Evolutionary conservation across 176 grass and related monocot species (phyloP).

Genomic region (Rhynchospora breviuscula): DNA sequence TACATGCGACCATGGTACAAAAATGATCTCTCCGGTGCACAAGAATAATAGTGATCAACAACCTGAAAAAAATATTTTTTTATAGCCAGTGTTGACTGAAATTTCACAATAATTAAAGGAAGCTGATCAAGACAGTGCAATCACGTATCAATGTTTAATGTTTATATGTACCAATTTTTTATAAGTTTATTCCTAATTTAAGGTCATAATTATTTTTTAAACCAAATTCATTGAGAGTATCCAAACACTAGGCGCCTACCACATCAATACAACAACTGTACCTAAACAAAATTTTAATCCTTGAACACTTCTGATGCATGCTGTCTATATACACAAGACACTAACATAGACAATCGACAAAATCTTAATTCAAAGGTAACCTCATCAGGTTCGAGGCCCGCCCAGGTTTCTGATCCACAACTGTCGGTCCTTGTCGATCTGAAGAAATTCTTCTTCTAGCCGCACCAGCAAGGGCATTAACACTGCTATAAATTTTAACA

Average conservation of each 20-base stretch:
- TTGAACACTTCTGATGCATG: background rate
- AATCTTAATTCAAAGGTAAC: background rate
- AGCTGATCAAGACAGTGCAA: background rate
- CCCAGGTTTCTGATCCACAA: constrained; percentile 54
- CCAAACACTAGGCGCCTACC: background rate
- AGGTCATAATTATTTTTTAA: background rate
- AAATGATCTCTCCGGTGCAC: constrained; percentile 54
- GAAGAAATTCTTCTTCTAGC: constrained; percentile 40
- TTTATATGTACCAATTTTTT: background rate
- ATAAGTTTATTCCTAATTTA: background rate
- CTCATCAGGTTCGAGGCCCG: constrained; percentile 36
- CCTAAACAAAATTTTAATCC: background rate
- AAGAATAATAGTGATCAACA: constrained; percentile 43
- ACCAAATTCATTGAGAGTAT: background rate
- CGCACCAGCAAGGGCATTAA: constrained; percentile 28
- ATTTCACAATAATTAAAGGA: background rate
- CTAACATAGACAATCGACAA: constrained; percentile 1
- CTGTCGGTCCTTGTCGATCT: constrained; percentile 38
- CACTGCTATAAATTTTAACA: constrained; percentile 5
- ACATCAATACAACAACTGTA: background rate
- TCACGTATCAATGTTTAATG: background rate
- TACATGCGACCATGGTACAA: constrained; percentile 58
- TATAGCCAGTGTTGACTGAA: constrained; percentile 6
- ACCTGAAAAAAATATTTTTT: constrained; percentile 29
- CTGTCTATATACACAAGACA: background rate